Percentiles rank a stretch among this genome's conserved stretches.
Evolutionary conservation across 1,139 yeast species (phyloP).

Genomic region (Geotrichum histeridarum): DNA sequence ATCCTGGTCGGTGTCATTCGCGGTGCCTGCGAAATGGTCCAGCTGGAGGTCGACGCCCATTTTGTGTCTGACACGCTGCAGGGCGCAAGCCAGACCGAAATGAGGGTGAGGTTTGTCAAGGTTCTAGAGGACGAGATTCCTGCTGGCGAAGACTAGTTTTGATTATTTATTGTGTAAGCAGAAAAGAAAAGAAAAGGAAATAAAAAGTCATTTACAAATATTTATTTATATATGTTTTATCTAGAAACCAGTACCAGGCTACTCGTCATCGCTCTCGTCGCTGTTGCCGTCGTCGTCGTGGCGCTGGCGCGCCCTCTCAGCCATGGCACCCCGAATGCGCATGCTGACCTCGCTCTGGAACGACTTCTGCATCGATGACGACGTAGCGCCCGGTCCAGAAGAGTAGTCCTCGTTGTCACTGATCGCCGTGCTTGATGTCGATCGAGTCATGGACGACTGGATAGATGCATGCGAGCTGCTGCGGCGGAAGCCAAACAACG

Average conservation of each 20-base stretch:
- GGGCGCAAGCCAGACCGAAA: constrained; percentile 79
- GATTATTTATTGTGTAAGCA: neutral
- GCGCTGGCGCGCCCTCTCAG: constrained; percentile 23
- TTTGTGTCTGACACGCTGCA: constrained; percentile 76
- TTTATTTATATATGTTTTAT: neutral
- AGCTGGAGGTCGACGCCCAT: constrained; percentile 77
- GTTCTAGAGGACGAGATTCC: constrained; percentile 91
- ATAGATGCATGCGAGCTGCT: constrained; percentile 11
- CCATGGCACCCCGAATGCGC: constrained; percentile 33
- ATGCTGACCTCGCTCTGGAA: constrained; percentile 30
- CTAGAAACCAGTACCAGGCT: neutral
- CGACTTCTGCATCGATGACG: constrained; percentile 18
- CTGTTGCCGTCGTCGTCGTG: constrained; percentile 12
- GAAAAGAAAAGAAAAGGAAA: neutral
- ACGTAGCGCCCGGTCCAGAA: constrained; percentile 18
- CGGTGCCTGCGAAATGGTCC: constrained; percentile 95
- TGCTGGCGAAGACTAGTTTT: constrained; percentile 66
- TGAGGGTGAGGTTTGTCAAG: constrained; percentile 64
- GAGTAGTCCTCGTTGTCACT: constrained; percentile 1
- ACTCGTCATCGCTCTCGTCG: constrained; percentile 8
- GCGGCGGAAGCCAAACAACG: constrained; percentile 43
- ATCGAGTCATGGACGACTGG: neutral
- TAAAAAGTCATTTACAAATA: neutral
- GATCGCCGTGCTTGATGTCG: constrained; percentile 13
- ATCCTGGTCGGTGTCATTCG: constrained; percentile 82